These are phyloP conservation scores for Phaffomyces opuntiae DNA, from an alignment of 805 yeast genomes.

Conservation along the genomic window DNA sequence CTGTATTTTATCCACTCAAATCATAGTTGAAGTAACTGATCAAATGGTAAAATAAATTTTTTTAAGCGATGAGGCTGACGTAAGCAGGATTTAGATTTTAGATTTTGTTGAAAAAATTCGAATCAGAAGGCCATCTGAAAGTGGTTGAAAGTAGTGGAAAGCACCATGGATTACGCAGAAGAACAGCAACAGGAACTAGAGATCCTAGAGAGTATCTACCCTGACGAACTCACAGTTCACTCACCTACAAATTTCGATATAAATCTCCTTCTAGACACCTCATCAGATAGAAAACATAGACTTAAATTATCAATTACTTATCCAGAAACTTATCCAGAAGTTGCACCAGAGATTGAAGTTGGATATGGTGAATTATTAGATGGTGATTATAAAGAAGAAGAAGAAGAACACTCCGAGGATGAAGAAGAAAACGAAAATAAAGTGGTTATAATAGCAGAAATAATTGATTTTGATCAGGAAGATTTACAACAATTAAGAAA, in stretches of 20 bases:
- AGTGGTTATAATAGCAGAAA: constrained; percentile 49
- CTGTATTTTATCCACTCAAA: too few relatives aligned
- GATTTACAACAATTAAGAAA: constrained; percentile 38
- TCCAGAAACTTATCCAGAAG: constrained; percentile 80
- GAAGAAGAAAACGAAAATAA: constrained; percentile 39
- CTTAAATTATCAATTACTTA: constrained; percentile 56
- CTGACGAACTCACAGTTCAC: constrained; percentile 61
- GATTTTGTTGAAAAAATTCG: not conserved
- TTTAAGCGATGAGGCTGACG: not conserved
- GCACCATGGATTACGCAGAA: constrained; percentile 62
- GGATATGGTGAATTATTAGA: constrained; percentile 26
- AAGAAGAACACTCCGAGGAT: constrained; percentile 29
- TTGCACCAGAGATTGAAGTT: constrained; percentile 52
- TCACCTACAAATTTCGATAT: constrained; percentile 46
- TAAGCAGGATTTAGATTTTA: not conserved
- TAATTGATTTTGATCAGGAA: constrained; percentile 43
- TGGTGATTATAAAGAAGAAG: constrained; percentile 19
- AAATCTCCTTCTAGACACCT: constrained; percentile 58
- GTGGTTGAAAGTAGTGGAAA: too few relatives aligned
- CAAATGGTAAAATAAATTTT: not conserved
- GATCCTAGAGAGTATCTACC: constrained; percentile 84
- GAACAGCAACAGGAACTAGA: constrained; percentile 90
- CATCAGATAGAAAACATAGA: constrained; percentile 50
- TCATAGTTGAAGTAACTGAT: not conserved
- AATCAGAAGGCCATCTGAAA: too few relatives aligned